Evolutionary conservation across 2,329 filamentous ascomycete species (phyloP).

Genomic region (Xylariaceae sp.): DNA sequence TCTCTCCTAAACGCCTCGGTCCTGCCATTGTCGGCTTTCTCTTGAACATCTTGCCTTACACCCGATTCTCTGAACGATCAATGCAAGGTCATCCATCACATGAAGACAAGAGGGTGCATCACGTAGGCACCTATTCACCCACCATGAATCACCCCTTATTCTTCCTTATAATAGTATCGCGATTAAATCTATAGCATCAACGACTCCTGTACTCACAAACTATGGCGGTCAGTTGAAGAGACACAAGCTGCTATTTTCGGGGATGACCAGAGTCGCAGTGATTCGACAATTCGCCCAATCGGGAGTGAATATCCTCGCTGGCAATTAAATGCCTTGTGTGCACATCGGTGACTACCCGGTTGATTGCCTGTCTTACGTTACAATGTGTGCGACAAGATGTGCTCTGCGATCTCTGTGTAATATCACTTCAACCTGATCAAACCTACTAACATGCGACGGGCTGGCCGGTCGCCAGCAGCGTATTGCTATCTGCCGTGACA

Average conservation of each 20-base stretch:
- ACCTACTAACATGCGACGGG: constrained; percentile 1
- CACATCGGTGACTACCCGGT: constrained; percentile 9
- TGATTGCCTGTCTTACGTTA: constrained; percentile 6
- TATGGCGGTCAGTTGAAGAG: background rate
- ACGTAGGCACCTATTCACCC: background rate
- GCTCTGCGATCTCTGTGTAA: constrained; percentile 6
- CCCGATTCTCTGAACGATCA: background rate
- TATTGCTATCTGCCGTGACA: background rate
- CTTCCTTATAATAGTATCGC: background rate
- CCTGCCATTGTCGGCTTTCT: background rate
- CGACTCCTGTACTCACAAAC: too few relatives aligned
- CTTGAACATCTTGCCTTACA: background rate
- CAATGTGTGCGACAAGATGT: constrained; percentile 2
- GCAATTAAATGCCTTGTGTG: background rate
- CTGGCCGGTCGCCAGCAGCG: constrained; percentile 5
- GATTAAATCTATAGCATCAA: too few relatives aligned
- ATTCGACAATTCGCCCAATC: constrained; percentile 11
- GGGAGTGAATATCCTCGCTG: background rate
- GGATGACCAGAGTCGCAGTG: constrained; percentile 5
- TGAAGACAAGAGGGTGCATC: background rate
- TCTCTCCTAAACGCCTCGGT: too few relatives aligned
- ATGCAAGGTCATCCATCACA: background rate
- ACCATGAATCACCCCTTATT: background rate
- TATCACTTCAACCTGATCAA: background rate
- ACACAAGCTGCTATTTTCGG: constrained; percentile 7